Evolutionary conservation across 2,329 filamentous ascomycete species (phyloP), one percentile per base, ranked within the genome.

Genomic region (Colletotrichum sp.): DNA sequence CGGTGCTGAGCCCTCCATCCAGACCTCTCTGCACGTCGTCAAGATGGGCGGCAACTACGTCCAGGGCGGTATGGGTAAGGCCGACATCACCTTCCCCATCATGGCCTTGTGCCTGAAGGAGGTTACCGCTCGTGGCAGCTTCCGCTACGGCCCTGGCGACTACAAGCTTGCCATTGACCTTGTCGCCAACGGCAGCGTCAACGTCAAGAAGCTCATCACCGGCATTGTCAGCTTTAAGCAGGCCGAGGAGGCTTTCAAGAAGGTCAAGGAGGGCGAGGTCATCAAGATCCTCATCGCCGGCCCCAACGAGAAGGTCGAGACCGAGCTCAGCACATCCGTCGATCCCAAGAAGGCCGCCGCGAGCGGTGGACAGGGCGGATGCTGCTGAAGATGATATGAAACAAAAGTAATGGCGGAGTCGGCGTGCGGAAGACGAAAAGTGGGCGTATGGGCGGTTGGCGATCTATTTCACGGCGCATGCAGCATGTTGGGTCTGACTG

Each of bases 21-120:
- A 96, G 86, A 90, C 94, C 0, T 91, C 90, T 39, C 90, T 96
- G 80, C 93, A 96, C 84, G 90, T 90, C 24, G 90, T 96, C 30
- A 90, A 93, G 78, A 88, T 88, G 63, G 95, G 95, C 72, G 95
- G 95, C 36, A 93, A 90, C 18, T 96, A 95, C 80, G 93, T 98
- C 10, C 95, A 98, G 86, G 95, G 93, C 75, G 96, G 96, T 71
- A 98, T 98, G 95, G 96, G 96, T 82, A 94, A 94, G 83, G 85
- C 92, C 52, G 95, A 98, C 81, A 96, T 98, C 84, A 94, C 86
- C 10, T 98, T 98, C 88, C 96, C 96, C 67, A 98, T 99, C 83
- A 94, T 96, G 91, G 94, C 94, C 7, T 89, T 98, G 82, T 98
- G 96, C 84, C 90, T 93, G 67, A 98, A 98, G 87, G 96, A 99